These are phyloP conservation scores for Priceomyces fermenticarens DNA, from an alignment of 805 yeast species.

Conservation along the genomic window DNA sequence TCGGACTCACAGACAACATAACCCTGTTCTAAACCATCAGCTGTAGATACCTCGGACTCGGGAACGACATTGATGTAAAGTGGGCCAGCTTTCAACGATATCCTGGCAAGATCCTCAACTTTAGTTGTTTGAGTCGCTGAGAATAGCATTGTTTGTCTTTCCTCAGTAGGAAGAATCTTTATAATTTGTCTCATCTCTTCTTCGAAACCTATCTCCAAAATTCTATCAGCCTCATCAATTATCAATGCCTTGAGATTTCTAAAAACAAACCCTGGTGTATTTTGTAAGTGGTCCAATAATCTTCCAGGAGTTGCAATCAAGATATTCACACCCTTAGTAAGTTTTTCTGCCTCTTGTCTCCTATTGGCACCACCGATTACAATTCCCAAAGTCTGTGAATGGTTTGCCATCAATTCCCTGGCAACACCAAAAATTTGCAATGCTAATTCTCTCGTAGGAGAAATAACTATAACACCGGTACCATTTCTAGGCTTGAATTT, in stretches of 20 bases:
- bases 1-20: conserved; percentile 97
- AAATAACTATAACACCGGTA: conserved; percentile 91
- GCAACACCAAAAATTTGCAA: conserved; percentile 98
- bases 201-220: conserved; percentile 95
- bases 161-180: conserved; percentile 86
- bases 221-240: conserved; percentile 98
- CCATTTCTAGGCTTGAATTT: conserved; percentile 98
- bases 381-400: conserved; percentile 91
- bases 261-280: conserved; percentile 90
- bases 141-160: conserved; percentile 93
- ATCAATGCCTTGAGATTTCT: conserved; percentile 91
- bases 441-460: conserved; percentile 98
- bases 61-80: conserved; percentile 89
- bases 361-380: conserved; percentile 99
- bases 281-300: conserved; percentile 91
- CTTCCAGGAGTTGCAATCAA: conserved; percentile 98
- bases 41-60: conserved; percentile 82
- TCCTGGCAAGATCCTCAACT: conserved; percentile 96
- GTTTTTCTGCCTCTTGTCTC: conserved; percentile 94
- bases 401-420: conserved; percentile 84
- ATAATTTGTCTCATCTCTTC: conserved; percentile 98
- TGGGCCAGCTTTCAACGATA: conserved; percentile 92
- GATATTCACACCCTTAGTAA: conserved; percentile 88
- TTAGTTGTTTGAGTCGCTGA: conserved; percentile 99
- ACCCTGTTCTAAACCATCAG: conserved; percentile 96